Percentiles rank a stretch among this genome's conserved stretches.
Conservation (phyloP, 495 filamentous ascomycete species). For the Tuber borchii region DNA sequence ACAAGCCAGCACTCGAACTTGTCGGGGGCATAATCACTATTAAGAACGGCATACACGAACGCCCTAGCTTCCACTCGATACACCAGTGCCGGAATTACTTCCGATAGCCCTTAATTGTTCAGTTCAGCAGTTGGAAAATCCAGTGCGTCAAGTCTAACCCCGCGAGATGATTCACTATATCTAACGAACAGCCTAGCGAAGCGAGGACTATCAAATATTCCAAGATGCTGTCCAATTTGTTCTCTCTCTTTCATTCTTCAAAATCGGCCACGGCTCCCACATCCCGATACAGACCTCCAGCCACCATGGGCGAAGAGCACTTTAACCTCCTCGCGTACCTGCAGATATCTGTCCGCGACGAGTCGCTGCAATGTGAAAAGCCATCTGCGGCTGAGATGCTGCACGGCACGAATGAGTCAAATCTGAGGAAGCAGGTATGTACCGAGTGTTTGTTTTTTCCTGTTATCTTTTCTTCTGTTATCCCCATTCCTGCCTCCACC, state of each 20-base stretch:
- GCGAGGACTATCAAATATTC: neutral
- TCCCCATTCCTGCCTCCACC: neutral
- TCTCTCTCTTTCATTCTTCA: conserved; percentile 18
- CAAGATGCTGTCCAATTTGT: conserved; percentile 25
- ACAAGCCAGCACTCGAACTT: neutral
- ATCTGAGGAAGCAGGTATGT: conserved; percentile 30
- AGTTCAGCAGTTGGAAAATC: neutral
- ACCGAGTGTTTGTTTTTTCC: neutral
- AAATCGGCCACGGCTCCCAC: conserved; percentile 2
- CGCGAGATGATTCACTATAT: neutral
- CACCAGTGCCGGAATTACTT: neutral
- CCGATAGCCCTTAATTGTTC: neutral
- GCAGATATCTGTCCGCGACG: conserved; percentile 27
- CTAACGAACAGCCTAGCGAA: neutral
- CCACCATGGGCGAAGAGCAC: conserved; percentile 20
- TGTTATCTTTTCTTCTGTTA: neutral
- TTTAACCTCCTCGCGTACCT: conserved; percentile 28
- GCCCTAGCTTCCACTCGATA: neutral
- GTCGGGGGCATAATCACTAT: neutral
- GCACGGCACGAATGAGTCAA: conserved; percentile 23
- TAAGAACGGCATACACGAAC: neutral
- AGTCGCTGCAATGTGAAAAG: conserved; percentile 9
- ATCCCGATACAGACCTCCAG: conserved; percentile 21
- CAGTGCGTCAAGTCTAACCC: neutral
- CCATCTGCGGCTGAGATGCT: conserved; percentile 23